phyloP scores from a whole-genome alignment of 768 basidiomycete genomes.

The Boletus rubescentipes region DNA sequence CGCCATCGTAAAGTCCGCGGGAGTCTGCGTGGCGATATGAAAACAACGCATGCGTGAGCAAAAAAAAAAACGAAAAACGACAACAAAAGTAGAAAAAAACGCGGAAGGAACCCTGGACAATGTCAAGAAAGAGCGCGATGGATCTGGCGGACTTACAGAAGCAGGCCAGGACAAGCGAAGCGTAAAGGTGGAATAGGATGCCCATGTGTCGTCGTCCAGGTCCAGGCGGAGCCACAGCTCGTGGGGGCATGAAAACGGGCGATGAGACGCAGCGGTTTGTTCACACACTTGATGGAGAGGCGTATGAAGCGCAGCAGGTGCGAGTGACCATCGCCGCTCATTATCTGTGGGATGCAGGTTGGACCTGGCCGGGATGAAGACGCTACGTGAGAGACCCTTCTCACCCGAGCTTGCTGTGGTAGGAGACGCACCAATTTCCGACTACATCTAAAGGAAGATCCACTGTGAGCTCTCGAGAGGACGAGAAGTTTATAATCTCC shows the following conservation, averaged over 20 bases:
- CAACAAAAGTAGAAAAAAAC: neutral
- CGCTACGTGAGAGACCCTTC: neutral
- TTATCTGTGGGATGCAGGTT: conserved; percentile 33
- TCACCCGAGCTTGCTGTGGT: conserved; percentile 17
- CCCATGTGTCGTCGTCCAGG: conserved; percentile 43
- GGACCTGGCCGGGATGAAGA: conserved; percentile 35
- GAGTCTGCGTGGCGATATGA: conserved; percentile 32
- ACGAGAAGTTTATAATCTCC: conserved; percentile 60
- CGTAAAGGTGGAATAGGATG: conserved; percentile 44
- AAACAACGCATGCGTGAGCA: neutral
- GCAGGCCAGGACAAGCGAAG: conserved; percentile 58
- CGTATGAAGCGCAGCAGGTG: conserved; percentile 43
- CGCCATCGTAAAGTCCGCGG: conserved; percentile 44
- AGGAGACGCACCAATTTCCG: conserved; percentile 31
- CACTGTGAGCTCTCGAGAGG: conserved; percentile 22
- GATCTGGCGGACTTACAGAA: conserved; percentile 40
- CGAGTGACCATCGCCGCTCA: conserved; percentile 38
- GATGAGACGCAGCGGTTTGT: neutral
- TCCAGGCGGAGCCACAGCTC: conserved; percentile 51
- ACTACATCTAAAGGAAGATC: conserved; percentile 18
- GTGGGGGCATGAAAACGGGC: conserved; percentile 35
- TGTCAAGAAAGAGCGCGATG: neutral
- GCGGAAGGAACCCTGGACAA: neutral
- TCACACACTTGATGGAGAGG: conserved; percentile 39
- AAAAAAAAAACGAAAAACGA: neutral